A percentile compares a stretch with the other conserved stretches of the same genome.
Conservation (phyloP, 352 stramenopile genomes). For the Globisporangium barbulae region DNA sequence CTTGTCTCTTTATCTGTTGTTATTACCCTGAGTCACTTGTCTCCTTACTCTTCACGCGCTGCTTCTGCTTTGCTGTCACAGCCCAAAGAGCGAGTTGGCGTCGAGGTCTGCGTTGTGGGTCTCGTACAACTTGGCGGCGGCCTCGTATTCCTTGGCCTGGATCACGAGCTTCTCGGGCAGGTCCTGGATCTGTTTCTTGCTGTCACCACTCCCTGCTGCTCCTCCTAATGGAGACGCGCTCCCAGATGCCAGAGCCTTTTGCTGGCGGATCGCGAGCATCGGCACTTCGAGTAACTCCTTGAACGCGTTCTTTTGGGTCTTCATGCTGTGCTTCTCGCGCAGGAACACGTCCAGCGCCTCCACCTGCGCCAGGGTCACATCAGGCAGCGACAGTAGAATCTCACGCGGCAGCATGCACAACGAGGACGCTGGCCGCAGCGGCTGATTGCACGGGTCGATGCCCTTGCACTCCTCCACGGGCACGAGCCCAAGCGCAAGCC, state of each 20-base stretch:
- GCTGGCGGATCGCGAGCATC: slow-evolving; percentile 52
- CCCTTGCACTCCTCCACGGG: slow-evolving; percentile 81
- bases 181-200: slow-evolving; percentile 59
- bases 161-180: slow-evolving; percentile 67
- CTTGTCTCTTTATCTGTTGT: slow-evolving; percentile 1
- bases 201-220: slow-evolving; percentile 17
- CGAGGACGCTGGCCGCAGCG: slow-evolving; percentile 33
- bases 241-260: slow-evolving; percentile 25
- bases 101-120: slow-evolving; percentile 47
- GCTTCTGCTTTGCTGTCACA: slow-evolving; percentile 11
- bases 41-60: neutral
- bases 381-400: slow-evolving; percentile 57
- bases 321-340: slow-evolving; percentile 72
- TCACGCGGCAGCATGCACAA: slow-evolving; percentile 47
- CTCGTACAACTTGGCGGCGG: slow-evolving; percentile 42
- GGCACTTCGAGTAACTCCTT: slow-evolving; percentile 75
- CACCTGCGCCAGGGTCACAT: slow-evolving; percentile 37
- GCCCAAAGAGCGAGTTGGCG: slow-evolving; percentile 46
- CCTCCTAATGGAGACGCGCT: slow-evolving; percentile 23
- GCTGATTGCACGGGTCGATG: slow-evolving; percentile 79
- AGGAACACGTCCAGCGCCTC: slow-evolving; percentile 49
- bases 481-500: slow-evolving; percentile 51
- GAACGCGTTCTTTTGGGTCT: slow-evolving; percentile 81
- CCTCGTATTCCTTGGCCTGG: slow-evolving; percentile 43
- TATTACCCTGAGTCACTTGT: neutral